These are phyloP conservation scores for Paraurostyla sp. DNA, from an alignment of 73 alveolate species.

Conservation along the genomic window DNA sequence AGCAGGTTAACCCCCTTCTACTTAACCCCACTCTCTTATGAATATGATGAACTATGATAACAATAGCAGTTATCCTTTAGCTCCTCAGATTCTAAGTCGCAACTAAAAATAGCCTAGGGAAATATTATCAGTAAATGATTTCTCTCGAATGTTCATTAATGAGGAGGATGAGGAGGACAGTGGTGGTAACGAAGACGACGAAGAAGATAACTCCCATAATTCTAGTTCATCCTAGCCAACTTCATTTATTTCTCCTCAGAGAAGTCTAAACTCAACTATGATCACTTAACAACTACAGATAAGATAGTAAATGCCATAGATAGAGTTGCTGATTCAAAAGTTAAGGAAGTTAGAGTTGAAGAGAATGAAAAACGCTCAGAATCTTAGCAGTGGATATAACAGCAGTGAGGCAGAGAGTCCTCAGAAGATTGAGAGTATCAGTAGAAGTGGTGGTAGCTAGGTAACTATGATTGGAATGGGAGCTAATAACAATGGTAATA, in stretches of 20 bases:
- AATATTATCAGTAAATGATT: not conserved
- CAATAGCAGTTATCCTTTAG: too few species aligned
- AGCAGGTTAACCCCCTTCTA: too few species aligned
- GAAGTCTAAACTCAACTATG: conserved; percentile 10
- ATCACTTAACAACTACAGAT: not conserved
- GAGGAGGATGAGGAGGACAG: conserved; percentile 49
- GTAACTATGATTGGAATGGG: not conserved
- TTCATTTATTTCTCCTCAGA: conserved; percentile 24
- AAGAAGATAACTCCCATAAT: not conserved
- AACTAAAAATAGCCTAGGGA: too few species aligned
- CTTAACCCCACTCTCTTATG: too few species aligned
- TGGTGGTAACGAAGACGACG: conserved; percentile 2
- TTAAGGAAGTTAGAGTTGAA: conserved; percentile 19
- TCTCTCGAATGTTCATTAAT: conserved; percentile 19
- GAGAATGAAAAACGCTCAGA: not conserved
- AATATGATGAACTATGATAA: too few species aligned
- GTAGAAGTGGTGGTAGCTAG: not conserved
- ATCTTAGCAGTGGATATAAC: too few species aligned
- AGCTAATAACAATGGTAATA: not conserved
- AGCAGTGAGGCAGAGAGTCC: conserved; percentile 50
- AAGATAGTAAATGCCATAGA: conserved; percentile 11
- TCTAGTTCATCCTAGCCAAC: not conserved
- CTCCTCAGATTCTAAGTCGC: too few species aligned
- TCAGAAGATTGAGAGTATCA: not conserved
- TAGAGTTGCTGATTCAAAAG: conserved; percentile 40